These are phyloP conservation scores for Trypanosoma mega DNA, from an alignment of 208 protist genomes.

Conservation along the genomic window DNA sequence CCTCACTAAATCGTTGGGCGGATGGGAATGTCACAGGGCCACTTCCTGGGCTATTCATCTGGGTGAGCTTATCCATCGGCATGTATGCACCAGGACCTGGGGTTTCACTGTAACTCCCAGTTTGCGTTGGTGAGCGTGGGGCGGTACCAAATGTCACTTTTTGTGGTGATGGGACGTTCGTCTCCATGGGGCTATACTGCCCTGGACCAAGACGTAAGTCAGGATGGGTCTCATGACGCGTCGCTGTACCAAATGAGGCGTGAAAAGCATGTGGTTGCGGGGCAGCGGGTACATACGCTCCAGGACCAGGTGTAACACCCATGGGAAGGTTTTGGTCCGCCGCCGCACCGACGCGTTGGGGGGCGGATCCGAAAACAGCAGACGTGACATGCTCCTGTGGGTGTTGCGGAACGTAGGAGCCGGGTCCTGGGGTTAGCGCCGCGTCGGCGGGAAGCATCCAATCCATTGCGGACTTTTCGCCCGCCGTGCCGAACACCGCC, in stretches of 20 bases:
- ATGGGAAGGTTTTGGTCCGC: constrained; percentile 17
- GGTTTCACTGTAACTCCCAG: constrained; percentile 2
- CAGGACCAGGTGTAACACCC: constrained; percentile 33
- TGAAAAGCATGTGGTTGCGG: constrained; percentile 23
- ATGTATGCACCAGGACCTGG: constrained; percentile 12
- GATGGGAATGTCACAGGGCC: constrained; percentile 20
- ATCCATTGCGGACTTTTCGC: constrained; percentile 4
- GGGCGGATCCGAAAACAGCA: constrained; percentile 30
- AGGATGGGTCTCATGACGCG: neutral
- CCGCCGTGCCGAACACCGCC: constrained; percentile 16
- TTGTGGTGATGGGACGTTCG: neutral
- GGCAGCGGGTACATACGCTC: constrained; percentile 35
- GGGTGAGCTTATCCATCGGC: constrained; percentile 1
- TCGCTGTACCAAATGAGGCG: constrained; percentile 16
- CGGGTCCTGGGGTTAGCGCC: constrained; percentile 38
- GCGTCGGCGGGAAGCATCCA: constrained; percentile 13
- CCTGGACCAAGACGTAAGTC: constrained; percentile 23
- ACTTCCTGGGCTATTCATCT: neutral
- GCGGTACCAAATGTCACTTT: neutral
- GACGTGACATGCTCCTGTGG: constrained; percentile 10
- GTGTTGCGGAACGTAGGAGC: constrained; percentile 40
- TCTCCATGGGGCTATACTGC: neutral
- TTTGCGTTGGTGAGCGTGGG: neutral
- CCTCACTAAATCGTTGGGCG: neutral
- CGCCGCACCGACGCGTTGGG: constrained; percentile 10